Evolutionary conservation across 176 grass and related monocot genomes (phyloP).

Genomic region (Alopecurus myosuroides): DNA sequence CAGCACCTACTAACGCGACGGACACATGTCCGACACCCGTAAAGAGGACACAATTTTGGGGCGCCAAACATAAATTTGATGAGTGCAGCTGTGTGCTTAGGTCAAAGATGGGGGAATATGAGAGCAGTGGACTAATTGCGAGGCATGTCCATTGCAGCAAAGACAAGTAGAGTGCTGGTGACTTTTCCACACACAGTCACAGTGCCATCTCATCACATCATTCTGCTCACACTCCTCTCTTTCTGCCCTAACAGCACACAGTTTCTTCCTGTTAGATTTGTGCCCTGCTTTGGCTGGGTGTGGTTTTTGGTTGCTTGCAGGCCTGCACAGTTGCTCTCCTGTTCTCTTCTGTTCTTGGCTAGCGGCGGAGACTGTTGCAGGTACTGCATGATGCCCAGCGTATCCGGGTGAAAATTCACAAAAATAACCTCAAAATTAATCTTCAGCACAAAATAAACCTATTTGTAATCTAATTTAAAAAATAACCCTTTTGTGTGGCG

Average conservation of each 20-base stretch:
- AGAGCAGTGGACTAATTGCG: slow-evolving; percentile 20
- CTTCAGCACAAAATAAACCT: too few species aligned
- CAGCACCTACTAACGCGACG: too few species aligned
- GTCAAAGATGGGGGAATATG: slow-evolving; percentile 3
- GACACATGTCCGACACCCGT: too few species aligned
- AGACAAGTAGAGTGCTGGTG: not conserved
- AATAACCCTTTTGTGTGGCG: too few species aligned
- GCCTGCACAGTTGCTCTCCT: not conserved
- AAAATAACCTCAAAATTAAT: too few species aligned
- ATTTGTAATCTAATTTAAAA: too few species aligned
- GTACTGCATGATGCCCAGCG: not conserved
- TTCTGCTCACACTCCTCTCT: not conserved
- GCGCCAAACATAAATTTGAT: too few species aligned
- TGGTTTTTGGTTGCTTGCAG: not conserved
- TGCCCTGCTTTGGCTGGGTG: not conserved
- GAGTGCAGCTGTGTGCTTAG: too few species aligned
- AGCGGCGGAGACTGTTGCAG: slow-evolving; percentile 3
- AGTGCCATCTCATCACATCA: not conserved
- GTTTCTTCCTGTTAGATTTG: not conserved
- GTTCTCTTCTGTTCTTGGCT: not conserved
- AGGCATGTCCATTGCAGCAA: not conserved
- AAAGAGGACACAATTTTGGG: too few species aligned
- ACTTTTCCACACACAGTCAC: not conserved
- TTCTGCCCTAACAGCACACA: not conserved
- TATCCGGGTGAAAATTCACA: too few species aligned